Evolutionary conservation across 805 yeast genomes (phyloP).

Genomic region (Peterozyma toletana): DNA sequence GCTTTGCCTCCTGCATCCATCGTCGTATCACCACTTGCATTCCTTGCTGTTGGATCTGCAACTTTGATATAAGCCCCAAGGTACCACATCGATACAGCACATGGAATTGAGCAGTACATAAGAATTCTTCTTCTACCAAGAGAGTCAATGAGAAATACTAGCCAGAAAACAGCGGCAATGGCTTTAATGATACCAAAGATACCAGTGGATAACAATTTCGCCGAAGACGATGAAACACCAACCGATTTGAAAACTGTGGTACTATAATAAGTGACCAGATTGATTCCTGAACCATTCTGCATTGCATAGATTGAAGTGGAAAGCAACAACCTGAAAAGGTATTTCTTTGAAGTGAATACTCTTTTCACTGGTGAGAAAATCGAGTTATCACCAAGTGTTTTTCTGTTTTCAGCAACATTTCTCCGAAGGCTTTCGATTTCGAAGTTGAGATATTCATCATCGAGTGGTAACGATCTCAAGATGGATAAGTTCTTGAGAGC

Average conservation of each 20-base stretch:
- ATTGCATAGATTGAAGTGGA: constrained; percentile 31
- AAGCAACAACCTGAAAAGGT: constrained; percentile 28
- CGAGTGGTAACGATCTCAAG: background rate
- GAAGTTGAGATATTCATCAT: background rate
- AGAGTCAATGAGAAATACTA: constrained; percentile 36
- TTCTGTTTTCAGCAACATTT: background rate
- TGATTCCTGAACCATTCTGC: constrained; percentile 41
- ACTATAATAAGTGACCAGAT: constrained; percentile 47
- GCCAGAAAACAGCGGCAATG: constrained; percentile 35
- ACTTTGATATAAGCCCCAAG: constrained; percentile 40
- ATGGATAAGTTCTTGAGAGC: constrained; percentile 23
- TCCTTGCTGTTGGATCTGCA: constrained; percentile 25
- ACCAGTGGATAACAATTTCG: constrained; percentile 44
- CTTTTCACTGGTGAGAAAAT: constrained; percentile 29
- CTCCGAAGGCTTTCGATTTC: background rate
- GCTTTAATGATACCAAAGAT: constrained; percentile 44
- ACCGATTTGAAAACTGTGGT: constrained; percentile 41
- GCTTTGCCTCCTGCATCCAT: constrained; percentile 26
- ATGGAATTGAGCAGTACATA: constrained; percentile 19
- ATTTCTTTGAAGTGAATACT: constrained; percentile 21
- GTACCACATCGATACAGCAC: constrained; percentile 39
- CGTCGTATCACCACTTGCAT: constrained; percentile 15
- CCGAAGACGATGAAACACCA: constrained; percentile 37
- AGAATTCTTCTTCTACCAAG: constrained; percentile 34
- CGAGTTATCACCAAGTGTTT: constrained; percentile 16